Percentiles rank a stretch among this genome's conserved stretches.
Conservation (phyloP, 2,329 filamentous ascomycete genomes). For the Fusarium chuoi region DNA sequence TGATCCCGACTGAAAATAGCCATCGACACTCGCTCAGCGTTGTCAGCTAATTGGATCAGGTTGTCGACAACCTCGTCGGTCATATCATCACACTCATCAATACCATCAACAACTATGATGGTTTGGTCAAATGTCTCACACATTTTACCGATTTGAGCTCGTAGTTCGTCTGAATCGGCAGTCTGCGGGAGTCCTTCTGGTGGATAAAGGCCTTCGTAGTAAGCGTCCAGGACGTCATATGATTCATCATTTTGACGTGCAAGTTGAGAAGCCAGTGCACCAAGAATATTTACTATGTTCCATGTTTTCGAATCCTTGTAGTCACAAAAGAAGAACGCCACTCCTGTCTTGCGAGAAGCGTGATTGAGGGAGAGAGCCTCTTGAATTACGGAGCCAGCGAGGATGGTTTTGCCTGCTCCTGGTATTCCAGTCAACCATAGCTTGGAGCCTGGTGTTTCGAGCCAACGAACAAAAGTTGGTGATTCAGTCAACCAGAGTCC, state of each 20-base stretch:
- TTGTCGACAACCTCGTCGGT: not conserved
- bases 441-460: not conserved
- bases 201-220: constrained; percentile 1
- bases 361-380: not conserved
- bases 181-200: rapidly evolving
- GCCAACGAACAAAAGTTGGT: not conserved
- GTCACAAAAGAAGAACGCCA: constrained; percentile 21
- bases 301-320: not conserved
- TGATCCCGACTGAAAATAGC: constrained; percentile 24
- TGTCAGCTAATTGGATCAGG: not conserved
- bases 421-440: constrained; percentile 28
- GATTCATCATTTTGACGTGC: constrained; percentile 7
- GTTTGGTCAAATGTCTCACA: not conserved
- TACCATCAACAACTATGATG: not conserved
- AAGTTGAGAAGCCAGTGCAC: not conserved
- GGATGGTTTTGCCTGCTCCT: constrained; percentile 16
- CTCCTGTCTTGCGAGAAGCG: rapidly evolving
- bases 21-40: not conserved
- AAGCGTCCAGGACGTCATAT: not conserved
- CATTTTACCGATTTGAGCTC: rapidly evolving
- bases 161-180: not conserved
- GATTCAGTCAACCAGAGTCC: constrained; percentile 14
- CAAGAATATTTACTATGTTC: not conserved
- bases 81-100: constrained; percentile 10
- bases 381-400: constrained; percentile 1